Conservation (phyloP, 1,139 yeast species). For the Komagataea norvegica region DNA sequence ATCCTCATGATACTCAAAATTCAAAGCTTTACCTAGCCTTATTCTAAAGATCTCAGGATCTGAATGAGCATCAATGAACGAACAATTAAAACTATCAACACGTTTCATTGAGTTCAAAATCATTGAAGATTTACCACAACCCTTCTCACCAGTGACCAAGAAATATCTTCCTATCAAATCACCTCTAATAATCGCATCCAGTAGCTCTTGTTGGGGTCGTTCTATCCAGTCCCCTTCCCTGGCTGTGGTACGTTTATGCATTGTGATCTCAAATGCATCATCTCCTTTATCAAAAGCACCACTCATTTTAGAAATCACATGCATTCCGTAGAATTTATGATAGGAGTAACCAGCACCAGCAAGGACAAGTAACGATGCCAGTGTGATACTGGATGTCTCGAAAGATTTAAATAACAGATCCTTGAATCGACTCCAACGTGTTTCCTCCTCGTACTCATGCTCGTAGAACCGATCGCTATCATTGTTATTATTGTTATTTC, state of each 20-base stretch:
- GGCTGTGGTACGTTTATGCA: constrained; percentile 37
- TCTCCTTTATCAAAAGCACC: constrained; percentile 66
- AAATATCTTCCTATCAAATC: constrained; percentile 62
- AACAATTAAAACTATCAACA: constrained; percentile 60
- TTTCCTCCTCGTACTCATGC: constrained; percentile 13
- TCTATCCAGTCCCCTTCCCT: constrained; percentile 52
- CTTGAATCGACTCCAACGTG: constrained; percentile 25
- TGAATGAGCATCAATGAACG: constrained; percentile 77
- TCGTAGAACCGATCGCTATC: constrained; percentile 13
- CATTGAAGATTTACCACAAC: constrained; percentile 75
- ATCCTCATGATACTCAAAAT: constrained; percentile 73
- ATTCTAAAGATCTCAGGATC: constrained; percentile 82
- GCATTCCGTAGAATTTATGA: constrained; percentile 56
- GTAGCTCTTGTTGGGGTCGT: constrained; percentile 60
- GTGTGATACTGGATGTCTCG: constrained; percentile 72
- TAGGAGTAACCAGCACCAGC: constrained; percentile 70
- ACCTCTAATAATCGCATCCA: constrained; percentile 67
- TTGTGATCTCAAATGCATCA: constrained; percentile 55
- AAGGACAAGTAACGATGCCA: constrained; percentile 66
- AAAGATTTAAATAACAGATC: constrained; percentile 46
- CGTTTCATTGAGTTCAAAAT: constrained; percentile 49
- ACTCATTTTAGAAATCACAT: constrained; percentile 62
- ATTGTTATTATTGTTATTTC: constrained; percentile 12
- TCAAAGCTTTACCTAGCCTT: constrained; percentile 69
- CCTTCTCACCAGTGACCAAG: constrained; percentile 76